Evolutionary conservation across 2,329 filamentous ascomycete species (phyloP).

Genomic region (Neonectria magnoliae): DNA sequence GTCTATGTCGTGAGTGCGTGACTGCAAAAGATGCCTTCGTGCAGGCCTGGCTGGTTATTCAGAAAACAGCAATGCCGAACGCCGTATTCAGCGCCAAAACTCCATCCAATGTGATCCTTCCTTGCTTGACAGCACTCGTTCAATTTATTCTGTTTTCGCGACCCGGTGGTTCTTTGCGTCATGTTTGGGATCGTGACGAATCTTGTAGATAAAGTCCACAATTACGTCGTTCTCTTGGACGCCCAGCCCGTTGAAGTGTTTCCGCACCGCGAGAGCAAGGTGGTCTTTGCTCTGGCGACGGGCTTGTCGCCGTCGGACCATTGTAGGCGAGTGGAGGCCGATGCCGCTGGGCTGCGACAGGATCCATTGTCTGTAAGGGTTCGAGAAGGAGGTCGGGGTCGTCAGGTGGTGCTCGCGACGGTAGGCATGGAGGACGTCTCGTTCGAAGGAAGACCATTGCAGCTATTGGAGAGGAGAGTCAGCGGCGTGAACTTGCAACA

Average conservation of each 20-base stretch:
- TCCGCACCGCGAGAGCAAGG: constrained; percentile 76
- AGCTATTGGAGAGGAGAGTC: constrained; percentile 52
- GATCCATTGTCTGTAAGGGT: constrained; percentile 69
- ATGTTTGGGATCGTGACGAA: constrained; percentile 52
- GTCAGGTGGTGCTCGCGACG: constrained; percentile 77
- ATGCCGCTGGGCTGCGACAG: constrained; percentile 71
- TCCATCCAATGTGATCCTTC: constrained; percentile 21
- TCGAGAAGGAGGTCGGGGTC: constrained; percentile 75
- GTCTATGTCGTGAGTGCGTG: constrained; percentile 24
- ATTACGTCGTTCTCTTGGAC: constrained; percentile 86
- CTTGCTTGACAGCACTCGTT: neutral
- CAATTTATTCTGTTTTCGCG: constrained; percentile 12
- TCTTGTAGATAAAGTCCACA: constrained; percentile 80
- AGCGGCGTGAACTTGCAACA: constrained; percentile 10
- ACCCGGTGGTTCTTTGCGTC: constrained; percentile 39
- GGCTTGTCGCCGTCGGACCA: constrained; percentile 72
- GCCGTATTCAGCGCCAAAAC: constrained; percentile 24
- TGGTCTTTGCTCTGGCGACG: constrained; percentile 77
- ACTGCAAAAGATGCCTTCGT: constrained; percentile 29
- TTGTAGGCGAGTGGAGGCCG: constrained; percentile 78
- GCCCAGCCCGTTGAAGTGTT: constrained; percentile 84
- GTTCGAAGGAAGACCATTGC: constrained; percentile 75
- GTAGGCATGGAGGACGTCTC: constrained; percentile 77
- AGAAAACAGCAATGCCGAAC: constrained; percentile 9
- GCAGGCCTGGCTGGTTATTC: constrained; percentile 24